phyloP scores from a whole-genome alignment of 1,284 basidiomycete species.

The Tetrapyrgos nigripes region DNA sequence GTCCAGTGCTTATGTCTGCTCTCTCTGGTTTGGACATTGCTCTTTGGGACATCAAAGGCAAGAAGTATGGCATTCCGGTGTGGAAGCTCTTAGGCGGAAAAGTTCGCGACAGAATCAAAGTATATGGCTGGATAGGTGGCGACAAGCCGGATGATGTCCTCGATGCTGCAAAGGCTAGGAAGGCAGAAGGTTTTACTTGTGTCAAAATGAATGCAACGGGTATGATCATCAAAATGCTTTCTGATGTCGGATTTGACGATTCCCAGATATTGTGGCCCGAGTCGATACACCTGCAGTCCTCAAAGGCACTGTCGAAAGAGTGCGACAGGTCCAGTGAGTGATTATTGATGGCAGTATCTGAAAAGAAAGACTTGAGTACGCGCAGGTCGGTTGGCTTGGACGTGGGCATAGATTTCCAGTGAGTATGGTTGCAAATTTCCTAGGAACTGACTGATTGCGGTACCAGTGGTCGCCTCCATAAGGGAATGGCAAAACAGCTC shows the following conservation, averaged over 20 bases:
- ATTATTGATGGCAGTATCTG: conserved; percentile 21
- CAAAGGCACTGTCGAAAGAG: conserved; percentile 63
- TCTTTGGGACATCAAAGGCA: conserved; percentile 82
- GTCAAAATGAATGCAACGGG: conserved; percentile 83
- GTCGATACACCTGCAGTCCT: conserved; percentile 58
- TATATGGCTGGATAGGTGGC: conserved; percentile 79
- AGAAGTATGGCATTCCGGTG: conserved; percentile 76
- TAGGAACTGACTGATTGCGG: not conserved
- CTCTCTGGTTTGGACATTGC: conserved; percentile 50
- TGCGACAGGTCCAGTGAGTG: conserved; percentile 65
- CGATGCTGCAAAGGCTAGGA: conserved; percentile 64
- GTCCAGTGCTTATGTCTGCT: conserved; percentile 71
- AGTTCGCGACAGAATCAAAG: conserved; percentile 63
- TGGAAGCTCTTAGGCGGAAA: conserved; percentile 81
- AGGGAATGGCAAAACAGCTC: conserved; percentile 81
- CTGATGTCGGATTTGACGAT: not conserved
- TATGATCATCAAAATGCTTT: conserved; percentile 22
- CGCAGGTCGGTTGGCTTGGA: conserved; percentile 60
- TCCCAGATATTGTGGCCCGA: conserved; percentile 49
- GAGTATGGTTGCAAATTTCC: too few species aligned
- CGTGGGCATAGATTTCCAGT: conserved; percentile 66
- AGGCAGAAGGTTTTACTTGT: conserved; percentile 75
- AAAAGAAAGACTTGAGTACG: not conserved
- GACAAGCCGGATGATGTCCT: conserved; percentile 72
- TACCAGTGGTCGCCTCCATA: conserved; percentile 62